Base-by-base conservation (phyloP, 176 grass and related monocot genomes). In the Zoysia japonica region DNA sequence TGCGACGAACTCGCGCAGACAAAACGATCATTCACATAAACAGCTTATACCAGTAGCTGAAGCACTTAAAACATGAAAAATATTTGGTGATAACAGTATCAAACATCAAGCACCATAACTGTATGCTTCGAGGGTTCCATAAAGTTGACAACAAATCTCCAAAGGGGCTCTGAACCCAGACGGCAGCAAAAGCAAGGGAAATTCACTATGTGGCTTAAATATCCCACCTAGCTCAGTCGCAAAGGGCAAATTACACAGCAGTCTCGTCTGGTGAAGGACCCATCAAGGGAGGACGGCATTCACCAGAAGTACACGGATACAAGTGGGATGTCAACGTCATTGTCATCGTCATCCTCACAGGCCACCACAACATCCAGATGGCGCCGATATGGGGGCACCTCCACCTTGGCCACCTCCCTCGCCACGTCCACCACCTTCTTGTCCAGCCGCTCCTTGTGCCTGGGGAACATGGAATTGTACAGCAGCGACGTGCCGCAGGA, bases 401-500 rank as follows among this genome's bases (percentile, higher is more conserved):
- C 93, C 65, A 91, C 49, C 74, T 89, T 97, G 13, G 93, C 94
- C 65, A 97, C 86, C 68, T 93, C 91, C 75, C 76, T 74, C 47
- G 89, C 91, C 56, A 93, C 84, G 16, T 97, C 86, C 4, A 83
- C 81, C 50, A 97, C 84, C 84, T 91, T 97, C 79, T 71, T 87
- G 64, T 91, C 86, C 68, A 97, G 77, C 39, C 93, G 79, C 10
- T 97, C 93, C 77, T 85, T 89, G 87, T 97, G 93, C 82, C 93
- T 97, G 0, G 86, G 93, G 76, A 97, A 91, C 93, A 97, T 97
- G 41, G 90, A 93, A 63, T 97, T 97, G 81, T 93, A 97, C 45
- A 97, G 91, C 76, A 97, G 70, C 51, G 90, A 89, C 14, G 91
- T 88, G 45, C 93, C 91, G 1, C 91, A 89, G 0, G 93, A 97